Evolutionary conservation across 768 basidiomycete genomes (phyloP).

Genomic region (Naganishia kalamii): DNA sequence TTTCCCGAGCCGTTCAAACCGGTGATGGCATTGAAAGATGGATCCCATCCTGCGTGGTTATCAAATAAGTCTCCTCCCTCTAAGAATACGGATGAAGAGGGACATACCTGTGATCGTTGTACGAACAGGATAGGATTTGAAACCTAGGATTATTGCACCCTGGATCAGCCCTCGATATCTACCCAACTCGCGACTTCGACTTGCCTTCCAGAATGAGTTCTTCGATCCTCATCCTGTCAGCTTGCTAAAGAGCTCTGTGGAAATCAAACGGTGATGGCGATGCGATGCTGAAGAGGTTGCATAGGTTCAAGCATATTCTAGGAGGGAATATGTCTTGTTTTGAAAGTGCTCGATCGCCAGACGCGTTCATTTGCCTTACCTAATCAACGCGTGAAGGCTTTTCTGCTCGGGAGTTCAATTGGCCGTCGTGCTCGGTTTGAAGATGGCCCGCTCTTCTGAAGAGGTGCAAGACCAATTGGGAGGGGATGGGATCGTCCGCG

Average conservation of each 20-base stretch:
- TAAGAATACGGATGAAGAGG: too few relatives aligned
- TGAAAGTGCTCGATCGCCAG: too few relatives aligned
- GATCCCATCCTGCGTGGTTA: constrained; percentile 80
- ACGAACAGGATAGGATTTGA: constrained; percentile 95
- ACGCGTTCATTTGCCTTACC: too few relatives aligned
- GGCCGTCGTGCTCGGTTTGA: too few relatives aligned
- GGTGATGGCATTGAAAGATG: constrained; percentile 97
- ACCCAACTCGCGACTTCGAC: not conserved
- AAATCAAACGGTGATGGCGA: not conserved
- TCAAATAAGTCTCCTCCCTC: too few relatives aligned
- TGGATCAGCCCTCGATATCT: not conserved
- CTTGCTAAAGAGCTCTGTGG: not conserved
- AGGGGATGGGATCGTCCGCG: too few relatives aligned
- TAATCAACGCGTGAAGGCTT: too few relatives aligned
- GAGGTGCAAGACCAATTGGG: too few relatives aligned
- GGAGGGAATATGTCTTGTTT: constrained; percentile 1
- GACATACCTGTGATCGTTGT: constrained; percentile 67
- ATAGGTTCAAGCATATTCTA: constrained; percentile 9
- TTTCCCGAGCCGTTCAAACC: constrained; percentile 76
- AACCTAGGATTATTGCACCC: constrained; percentile 54
- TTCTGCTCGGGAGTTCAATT: too few relatives aligned
- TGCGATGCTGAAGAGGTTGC: not conserved
- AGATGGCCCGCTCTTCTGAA: too few relatives aligned
- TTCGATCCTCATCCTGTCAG: constrained; percentile 69
- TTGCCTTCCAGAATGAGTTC: constrained; percentile 88